Evolutionary conservation across 495 filamentous ascomycete genomes (phyloP).

Genomic region (Copromyces sp.): DNA sequence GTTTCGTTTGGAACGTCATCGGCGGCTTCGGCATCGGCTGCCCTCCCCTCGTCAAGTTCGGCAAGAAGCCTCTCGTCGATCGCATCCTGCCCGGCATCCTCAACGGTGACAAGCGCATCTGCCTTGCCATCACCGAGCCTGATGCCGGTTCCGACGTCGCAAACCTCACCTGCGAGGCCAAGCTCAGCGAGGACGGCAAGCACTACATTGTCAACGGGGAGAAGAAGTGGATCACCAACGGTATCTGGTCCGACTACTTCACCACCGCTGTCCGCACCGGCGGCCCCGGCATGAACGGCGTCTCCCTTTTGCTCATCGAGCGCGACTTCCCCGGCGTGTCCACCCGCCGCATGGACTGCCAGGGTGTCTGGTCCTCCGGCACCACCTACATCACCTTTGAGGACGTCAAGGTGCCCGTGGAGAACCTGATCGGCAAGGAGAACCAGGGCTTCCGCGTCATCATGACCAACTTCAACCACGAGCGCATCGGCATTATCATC

Average conservation of each 20-base stretch:
- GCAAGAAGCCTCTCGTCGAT: constrained; percentile 81
- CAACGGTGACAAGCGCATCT: constrained; percentile 90
- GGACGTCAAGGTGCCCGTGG: constrained; percentile 96
- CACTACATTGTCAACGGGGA: constrained; percentile 99
- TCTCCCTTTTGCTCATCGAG: constrained; percentile 79
- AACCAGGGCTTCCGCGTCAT: constrained; percentile 98
- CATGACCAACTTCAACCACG: constrained; percentile 99
- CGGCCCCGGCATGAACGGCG: constrained; percentile 74
- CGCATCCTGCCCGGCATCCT: constrained; percentile 68
- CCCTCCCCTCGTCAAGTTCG: constrained; percentile 85
- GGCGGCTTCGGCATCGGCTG: constrained; percentile 92
- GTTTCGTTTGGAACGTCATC: constrained; percentile 96
- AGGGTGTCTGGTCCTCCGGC: constrained; percentile 89
- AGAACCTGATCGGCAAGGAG: constrained; percentile 94
- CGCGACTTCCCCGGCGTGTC: constrained; percentile 70
- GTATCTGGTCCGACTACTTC: constrained; percentile 94
- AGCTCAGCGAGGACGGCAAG: constrained; percentile 87
- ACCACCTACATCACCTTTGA: constrained; percentile 98
- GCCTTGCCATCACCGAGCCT: constrained; percentile 48
- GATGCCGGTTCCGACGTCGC: constrained; percentile 69
- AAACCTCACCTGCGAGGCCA: constrained; percentile 89
- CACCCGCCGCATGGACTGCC: constrained; percentile 94
- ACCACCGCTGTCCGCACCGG: constrained; percentile 93
- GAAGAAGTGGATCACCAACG: constrained; percentile 99
- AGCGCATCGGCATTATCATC: constrained; percentile 96